Conservation (phyloP, 148 eudicot species). For the Fallopia convolvulus region DNA sequence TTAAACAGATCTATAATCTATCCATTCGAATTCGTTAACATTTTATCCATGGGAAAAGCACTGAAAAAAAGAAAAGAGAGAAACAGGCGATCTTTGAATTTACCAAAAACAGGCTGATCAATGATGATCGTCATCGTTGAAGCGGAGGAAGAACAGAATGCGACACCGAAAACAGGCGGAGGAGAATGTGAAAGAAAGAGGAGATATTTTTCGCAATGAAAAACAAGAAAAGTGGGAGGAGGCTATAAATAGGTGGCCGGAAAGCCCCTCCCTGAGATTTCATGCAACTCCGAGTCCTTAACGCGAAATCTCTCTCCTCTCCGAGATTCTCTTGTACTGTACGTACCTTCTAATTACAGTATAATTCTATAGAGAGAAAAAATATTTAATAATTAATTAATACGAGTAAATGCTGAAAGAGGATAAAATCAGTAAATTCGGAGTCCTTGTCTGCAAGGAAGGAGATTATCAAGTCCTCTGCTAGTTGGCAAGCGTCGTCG, state of each 20-base stretch:
- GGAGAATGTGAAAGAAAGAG: slow-evolving; percentile 1
- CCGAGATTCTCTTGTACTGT: neutral
- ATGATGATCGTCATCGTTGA: slow-evolving; percentile 56
- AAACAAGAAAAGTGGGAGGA: neutral
- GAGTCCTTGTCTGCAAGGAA: slow-evolving; percentile 1
- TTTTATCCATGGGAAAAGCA: neutral
- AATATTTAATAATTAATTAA: neutral
- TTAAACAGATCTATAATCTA: too few species aligned
- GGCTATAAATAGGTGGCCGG: slow-evolving; percentile 56
- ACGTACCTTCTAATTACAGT: neutral
- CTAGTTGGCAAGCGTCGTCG: slow-evolving; percentile 3
- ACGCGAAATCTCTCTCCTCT: slow-evolving; percentile 17
- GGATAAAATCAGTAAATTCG: neutral
- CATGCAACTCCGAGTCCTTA: slow-evolving; percentile 43
- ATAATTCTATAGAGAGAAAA: neutral
- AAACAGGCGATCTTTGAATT: neutral
- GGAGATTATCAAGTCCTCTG: neutral
- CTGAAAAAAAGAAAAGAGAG: neutral
- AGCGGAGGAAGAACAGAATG: neutral
- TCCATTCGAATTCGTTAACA: neutral
- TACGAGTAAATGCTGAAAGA: neutral
- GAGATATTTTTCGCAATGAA: neutral
- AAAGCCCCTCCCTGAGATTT: slow-evolving; percentile 61
- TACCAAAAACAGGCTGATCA: slow-evolving; percentile 53
- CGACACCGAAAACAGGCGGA: neutral